Evolutionary conservation across 2,329 filamentous ascomycete species (phyloP), one percentile per base, ranked within the genome.

Genomic region (Periconia sp.): DNA sequence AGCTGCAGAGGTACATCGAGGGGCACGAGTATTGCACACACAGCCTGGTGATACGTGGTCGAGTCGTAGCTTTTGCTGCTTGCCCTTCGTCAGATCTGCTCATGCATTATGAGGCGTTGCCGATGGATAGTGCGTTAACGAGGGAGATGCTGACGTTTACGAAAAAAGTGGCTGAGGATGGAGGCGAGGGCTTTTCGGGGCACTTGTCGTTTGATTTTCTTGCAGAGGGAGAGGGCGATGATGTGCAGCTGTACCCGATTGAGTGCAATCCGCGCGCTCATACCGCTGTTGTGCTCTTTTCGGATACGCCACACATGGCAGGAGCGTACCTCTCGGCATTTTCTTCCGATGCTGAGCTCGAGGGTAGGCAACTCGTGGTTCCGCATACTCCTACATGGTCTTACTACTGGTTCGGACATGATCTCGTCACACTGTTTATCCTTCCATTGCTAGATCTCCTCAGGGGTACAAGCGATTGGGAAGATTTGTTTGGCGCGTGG

Each of bases 171-270:
- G 82, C 82, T 0, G 61, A 63, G 3, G 75, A 74, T 31, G 72
- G 77, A 17, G 78, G 79, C 1, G 39, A 65, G 11, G 56, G 62
- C 3, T 72, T 88, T 57, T 89, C 86, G 0, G 88, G 88, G 0
- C 88, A 92, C 61, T 64, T 91, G 22, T 85, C 81, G 13, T 85
- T 92, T 40, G 84, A 89, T 61, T 86, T 92, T 49, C 71, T 90
- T 52, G 79, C 87, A 2, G 77, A 82, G 34, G 71, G 78, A 31
- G 65, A 75, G 31, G 36, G 60, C 23, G 40, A 57, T 11, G 53
- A 67, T 52, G 56, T 72, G 10, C 59, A 54, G 19, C 62, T 88
- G 2, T 85, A 82, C 50, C 83, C 85, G 0, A 88, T 89, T 43
- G 85, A 88, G 59, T 88, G 85, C 58, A 89, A 88, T 42, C 86